phyloP scores from a whole-genome alignment of 306 rosid species.

The Trifolium subterraneum region DNA sequence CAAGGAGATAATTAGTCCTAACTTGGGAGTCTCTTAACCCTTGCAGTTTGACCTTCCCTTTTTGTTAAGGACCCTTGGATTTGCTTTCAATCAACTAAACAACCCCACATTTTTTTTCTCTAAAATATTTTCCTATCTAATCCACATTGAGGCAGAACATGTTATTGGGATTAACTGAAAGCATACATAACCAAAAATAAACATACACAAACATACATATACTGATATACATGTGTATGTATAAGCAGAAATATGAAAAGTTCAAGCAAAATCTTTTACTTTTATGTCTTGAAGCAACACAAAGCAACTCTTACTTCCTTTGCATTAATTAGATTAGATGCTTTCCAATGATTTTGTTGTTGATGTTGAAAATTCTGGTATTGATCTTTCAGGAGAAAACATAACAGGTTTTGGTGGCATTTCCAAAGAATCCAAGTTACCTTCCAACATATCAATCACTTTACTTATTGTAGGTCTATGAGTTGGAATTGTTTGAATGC shows the following conservation, averaged over 20 bases:
- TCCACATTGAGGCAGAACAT: not conserved
- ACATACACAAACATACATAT: not conserved
- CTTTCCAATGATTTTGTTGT: constrained; percentile 11
- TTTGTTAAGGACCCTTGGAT: too few species aligned
- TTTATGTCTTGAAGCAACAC: constrained; percentile 17
- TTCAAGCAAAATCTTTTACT: constrained; percentile 16
- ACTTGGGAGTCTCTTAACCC: too few species aligned
- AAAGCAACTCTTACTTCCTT: not conserved
- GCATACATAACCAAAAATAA: not conserved
- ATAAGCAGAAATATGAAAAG: not conserved
- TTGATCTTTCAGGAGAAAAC: constrained; percentile 46
- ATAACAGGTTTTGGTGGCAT: constrained; percentile 62
- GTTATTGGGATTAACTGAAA: not conserved
- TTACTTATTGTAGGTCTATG: constrained; percentile 56
- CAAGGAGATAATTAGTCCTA: too few species aligned
- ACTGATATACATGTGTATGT: not conserved
- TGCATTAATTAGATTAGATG: not conserved
- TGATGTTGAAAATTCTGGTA: constrained; percentile 38
- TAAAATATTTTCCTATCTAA: too few species aligned
- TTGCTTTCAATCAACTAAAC: not conserved
- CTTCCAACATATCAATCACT: constrained; percentile 64
- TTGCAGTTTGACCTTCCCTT: too few species aligned
- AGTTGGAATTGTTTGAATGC: constrained; percentile 53
- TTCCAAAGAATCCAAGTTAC: constrained; percentile 47
- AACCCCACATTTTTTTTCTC: too few species aligned